Evolutionary conservation across 495 filamentous ascomycete species (phyloP), one percentile per base, ranked within the genome.

Genomic region (Trichocladium antarcticum): DNA sequence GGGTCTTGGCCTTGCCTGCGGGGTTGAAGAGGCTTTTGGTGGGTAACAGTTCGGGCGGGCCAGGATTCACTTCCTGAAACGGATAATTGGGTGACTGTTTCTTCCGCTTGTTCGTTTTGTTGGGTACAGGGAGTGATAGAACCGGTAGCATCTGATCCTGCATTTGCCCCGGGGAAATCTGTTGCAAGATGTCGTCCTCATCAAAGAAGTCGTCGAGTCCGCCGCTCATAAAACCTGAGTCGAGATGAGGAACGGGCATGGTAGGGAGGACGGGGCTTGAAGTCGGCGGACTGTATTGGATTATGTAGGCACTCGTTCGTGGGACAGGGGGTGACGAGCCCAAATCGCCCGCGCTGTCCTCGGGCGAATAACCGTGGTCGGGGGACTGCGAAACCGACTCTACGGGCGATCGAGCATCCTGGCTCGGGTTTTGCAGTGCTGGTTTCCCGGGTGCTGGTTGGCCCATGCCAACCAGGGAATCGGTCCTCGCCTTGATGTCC

Each of bases 171-270:
- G 41, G 50, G 12, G 59, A 41, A 2, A 62, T 38, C 36, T 57
- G 42, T 24, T 53, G 54, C 24, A 63, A 21, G 1, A 57, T 32
- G 1, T 58, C 51, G 6, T 69, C 68, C 34, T 73, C 71, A 14
- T 68, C 71, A 40, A 73, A 73, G 0, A 67, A 44, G 36, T 86
- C 79, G 16, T 85, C 80, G 12, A 85, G 60, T 0, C 75, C 74
- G 6, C 78, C 83, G 63, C 83, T 89, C 83, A 88, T 85, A 57
- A 87, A 89, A 0, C 84, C 84, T 9, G 84, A 89, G 60, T 93
- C 86, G 11, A 74, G 69, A 47, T 74, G 70, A 2, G 63, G 61
- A 32, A 73, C 65, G 6, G 71, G 68, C 68, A 86, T 72, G 8
- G 75, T 69, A 8, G 86, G 84, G 32, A 90, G 69, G 19, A 79